A percentile compares a stretch with the other conserved stretches of the same genome.
phyloP scores from a whole-genome alignment of 169 alveolate genomes.

The Eimeria falciformis region DNA sequence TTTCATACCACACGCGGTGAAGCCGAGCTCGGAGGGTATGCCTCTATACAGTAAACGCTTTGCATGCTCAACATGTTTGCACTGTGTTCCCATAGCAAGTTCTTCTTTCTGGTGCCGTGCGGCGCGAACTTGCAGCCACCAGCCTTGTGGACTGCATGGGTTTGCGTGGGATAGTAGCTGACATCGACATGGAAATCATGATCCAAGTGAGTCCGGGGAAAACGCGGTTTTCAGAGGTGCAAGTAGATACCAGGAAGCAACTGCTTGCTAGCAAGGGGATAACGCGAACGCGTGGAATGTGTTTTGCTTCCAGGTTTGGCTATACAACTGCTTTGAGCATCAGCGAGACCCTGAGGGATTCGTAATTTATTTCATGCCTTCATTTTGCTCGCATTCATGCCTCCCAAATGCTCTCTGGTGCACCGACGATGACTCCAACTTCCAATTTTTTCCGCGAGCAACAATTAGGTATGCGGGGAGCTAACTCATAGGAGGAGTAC shows the following conservation, averaged over 20 bases:
- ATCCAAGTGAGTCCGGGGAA: slow-evolving; percentile 15
- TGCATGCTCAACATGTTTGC: not conserved
- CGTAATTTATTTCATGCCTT: slow-evolving; percentile 70
- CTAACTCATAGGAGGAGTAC: too few relatives aligned
- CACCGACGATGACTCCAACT: slow-evolving; percentile 57
- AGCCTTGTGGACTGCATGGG: slow-evolving; percentile 60
- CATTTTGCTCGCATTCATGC: slow-evolving; percentile 77
- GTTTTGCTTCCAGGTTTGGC: slow-evolving; percentile 69
- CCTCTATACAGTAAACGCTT: not conserved
- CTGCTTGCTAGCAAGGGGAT: not conserved
- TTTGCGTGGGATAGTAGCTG: slow-evolving; percentile 35
- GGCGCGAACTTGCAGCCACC: slow-evolving; percentile 18
- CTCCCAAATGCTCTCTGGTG: slow-evolving; percentile 75
- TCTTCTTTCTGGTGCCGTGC: not conserved
- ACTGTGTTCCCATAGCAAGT: not conserved
- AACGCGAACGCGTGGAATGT: not conserved
- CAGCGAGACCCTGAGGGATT: slow-evolving; percentile 63
- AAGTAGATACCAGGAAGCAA: not conserved
- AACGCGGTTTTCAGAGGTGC: not conserved
- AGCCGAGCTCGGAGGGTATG: slow-evolving; percentile 55
- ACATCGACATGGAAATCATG: slow-evolving; percentile 61
- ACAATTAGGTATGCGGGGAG: slow-evolving; percentile 12
- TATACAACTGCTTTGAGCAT: slow-evolving; percentile 77
- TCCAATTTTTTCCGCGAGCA: slow-evolving; percentile 64
- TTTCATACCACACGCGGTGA: slow-evolving; percentile 45